These are phyloP conservation scores for Pestalotiopsis sp. DNA, from an alignment of 2,329 filamentous ascomycete species.

Conservation along the genomic window DNA sequence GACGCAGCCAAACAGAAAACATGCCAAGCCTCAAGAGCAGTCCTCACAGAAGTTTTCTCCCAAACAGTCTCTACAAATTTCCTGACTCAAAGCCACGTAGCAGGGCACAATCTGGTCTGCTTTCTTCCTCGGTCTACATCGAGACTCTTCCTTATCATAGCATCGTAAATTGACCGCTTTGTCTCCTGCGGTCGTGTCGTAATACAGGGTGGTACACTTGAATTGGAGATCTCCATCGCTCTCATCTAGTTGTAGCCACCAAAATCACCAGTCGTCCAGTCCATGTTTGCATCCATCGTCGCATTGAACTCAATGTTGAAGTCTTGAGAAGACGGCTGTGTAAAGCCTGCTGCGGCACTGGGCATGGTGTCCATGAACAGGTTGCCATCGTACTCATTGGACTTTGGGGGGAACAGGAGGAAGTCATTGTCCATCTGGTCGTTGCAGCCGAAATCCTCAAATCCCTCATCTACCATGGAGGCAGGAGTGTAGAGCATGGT, in stretches of 20 bases:
- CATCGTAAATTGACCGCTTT: slow-evolving; percentile 1
- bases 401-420: slow-evolving; percentile 59
- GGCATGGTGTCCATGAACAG: slow-evolving; percentile 49
- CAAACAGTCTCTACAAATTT: background rate
- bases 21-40: background rate
- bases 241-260: slow-evolving; percentile 21
- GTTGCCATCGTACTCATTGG: slow-evolving; percentile 39
- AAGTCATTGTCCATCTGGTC: slow-evolving; percentile 60
- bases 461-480: slow-evolving; percentile 68
- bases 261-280: slow-evolving; percentile 30
- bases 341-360: slow-evolving; percentile 53
- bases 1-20: slow-evolving; percentile 2
- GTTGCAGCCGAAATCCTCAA: slow-evolving; percentile 54
- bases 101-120: background rate
- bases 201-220: background rate
- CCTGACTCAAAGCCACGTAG: background rate
- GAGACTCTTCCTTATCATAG: slow-evolving; percentile 4
- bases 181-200: background rate
- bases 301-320: slow-evolving; percentile 35
- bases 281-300: slow-evolving; percentile 28
- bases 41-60: background rate
- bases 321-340: slow-evolving; percentile 55
- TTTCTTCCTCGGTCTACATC: background rate
- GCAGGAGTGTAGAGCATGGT: slow-evolving; percentile 71
- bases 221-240: background rate